Base-by-base conservation (phyloP, 768 basidiomycete genomes). In the Cystofilobasidium macerans region DNA sequence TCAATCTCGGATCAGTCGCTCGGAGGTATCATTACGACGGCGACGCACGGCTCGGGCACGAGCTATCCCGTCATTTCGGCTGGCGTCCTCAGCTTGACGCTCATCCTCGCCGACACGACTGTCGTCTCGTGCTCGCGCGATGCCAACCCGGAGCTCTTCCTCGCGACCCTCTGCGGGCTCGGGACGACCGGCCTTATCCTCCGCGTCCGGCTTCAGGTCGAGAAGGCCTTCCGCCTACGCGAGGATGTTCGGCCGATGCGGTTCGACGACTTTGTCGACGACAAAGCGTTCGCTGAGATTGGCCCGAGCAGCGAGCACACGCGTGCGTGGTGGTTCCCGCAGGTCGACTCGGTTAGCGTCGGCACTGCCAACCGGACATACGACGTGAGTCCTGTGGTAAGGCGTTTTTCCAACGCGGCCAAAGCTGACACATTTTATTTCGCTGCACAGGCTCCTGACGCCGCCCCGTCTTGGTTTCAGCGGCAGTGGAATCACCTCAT, bases 1-100 rank as follows among this genome's bases (percentile, higher is more conserved):
- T 93, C 91, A 33, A 97, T 99, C 72, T 94, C 91, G 40, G 92
- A 95, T 75, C 94, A 97, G 76, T 89, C 91, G 3, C 81, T 99
- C 69, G 93, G 84, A 32, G 95, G 95, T 51, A 83, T 92, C 71
- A 81, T 98, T 72, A 85, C 90, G 18, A 99, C 95, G 69, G 90
- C 90, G 11, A 93, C 93, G 0, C 95, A 99, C 79, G 95, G 93
- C 61, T 85, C 89, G 16, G 94, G 95, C 47, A 79, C 87, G 66
- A 73, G 77, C 51, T 93, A 82, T 77, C 83, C 84, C 62, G 87
- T 89, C 69, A 82, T 97, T 69, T 89, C 90, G 14, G 85, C 85
- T 24, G 82, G 86, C 70, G 89, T 91, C 62, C 80, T 82, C 71
- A 83, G 86, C 5, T 77, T 97, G 69, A 83, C 84, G 9, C 73